Conservation (phyloP, 768 basidiomycete genomes). For the Dioszegia aurantiaca region DNA sequence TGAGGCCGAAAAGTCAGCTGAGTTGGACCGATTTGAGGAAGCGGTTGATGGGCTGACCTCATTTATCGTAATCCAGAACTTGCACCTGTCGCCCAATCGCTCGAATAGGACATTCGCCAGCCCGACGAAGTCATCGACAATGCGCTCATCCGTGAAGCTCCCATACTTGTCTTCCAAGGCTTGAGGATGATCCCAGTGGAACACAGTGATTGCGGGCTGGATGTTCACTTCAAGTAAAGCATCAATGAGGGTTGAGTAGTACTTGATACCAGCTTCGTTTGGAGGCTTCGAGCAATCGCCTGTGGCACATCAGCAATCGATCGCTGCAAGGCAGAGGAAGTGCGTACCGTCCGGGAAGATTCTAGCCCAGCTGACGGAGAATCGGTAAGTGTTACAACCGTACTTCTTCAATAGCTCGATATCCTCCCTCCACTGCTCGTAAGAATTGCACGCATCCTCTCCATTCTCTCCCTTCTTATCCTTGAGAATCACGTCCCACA, state of each 20-base stretch:
- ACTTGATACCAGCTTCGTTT: conserved; percentile 31
- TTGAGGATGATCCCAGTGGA: conserved; percentile 44
- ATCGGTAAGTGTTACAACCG: conserved; percentile 35
- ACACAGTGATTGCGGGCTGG: conserved; percentile 36
- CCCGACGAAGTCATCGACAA: conserved; percentile 31
- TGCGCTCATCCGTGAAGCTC: conserved; percentile 25
- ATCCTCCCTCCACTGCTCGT: conserved; percentile 37
- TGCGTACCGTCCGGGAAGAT: conserved; percentile 33
- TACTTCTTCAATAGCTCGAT: conserved; percentile 36
- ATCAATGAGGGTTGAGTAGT: conserved; percentile 39
- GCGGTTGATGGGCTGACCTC: conserved; percentile 26
- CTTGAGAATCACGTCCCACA: conserved; percentile 24
- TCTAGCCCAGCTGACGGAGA: conserved; percentile 37
- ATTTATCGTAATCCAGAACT: conserved; percentile 48
- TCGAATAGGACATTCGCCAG: conserved; percentile 36
- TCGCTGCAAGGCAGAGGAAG: neutral
- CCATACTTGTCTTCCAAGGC: conserved; percentile 29
- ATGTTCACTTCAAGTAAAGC: conserved; percentile 34
- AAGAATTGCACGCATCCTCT: conserved; percentile 32
- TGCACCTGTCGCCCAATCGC: conserved; percentile 40
- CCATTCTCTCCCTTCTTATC: conserved; percentile 30
- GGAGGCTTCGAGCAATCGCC: conserved; percentile 25
- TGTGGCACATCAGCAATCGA: conserved; percentile 1
- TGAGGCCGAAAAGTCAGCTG: conserved; percentile 20
- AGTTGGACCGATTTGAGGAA: neutral